Evolutionary conservation across 2,329 filamentous ascomycete genomes (phyloP).

Genomic region (Colletotrichum sp.): DNA sequence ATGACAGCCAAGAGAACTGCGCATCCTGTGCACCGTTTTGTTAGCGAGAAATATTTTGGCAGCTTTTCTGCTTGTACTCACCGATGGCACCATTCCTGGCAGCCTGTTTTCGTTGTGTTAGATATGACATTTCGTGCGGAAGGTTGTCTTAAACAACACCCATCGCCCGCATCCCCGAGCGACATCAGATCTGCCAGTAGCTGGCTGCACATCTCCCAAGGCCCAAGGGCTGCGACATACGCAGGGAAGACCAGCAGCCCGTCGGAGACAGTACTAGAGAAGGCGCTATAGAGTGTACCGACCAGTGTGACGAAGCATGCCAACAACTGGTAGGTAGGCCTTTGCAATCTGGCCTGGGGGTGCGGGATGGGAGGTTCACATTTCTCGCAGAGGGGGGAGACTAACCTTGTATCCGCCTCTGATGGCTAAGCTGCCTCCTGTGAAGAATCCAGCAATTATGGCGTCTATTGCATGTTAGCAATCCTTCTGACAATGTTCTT

Average conservation of each 20-base stretch:
- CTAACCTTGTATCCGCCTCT: constrained; percentile 79
- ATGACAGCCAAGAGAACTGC: constrained; percentile 94
- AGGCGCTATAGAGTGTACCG: background rate
- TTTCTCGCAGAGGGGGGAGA: background rate
- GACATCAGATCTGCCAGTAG: rapidly evolving
- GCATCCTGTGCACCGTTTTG: constrained; percentile 57
- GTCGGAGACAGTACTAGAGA: background rate
- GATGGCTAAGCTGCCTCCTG: constrained; percentile 88
- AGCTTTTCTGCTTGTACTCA: background rate
- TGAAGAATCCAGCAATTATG: constrained; percentile 97
- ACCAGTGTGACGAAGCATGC: too few species aligned
- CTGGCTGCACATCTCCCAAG: background rate
- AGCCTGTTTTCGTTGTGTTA: constrained; percentile 43
- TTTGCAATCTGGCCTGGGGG: background rate
- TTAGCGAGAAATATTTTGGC: background rate
- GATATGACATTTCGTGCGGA: background rate
- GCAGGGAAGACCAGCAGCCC: background rate
- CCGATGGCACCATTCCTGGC: constrained; percentile 93
- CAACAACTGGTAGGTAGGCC: too few species aligned
- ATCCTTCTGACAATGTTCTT: rapidly evolving
- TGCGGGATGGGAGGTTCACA: background rate
- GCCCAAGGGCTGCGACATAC: background rate
- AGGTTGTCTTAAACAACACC: background rate
- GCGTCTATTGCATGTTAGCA: constrained; percentile 43
- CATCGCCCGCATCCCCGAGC: background rate